These are phyloP conservation scores for Daldinia loculata DNA, from an alignment of 495 filamentous ascomycete species.

Conservation along the genomic window DNA sequence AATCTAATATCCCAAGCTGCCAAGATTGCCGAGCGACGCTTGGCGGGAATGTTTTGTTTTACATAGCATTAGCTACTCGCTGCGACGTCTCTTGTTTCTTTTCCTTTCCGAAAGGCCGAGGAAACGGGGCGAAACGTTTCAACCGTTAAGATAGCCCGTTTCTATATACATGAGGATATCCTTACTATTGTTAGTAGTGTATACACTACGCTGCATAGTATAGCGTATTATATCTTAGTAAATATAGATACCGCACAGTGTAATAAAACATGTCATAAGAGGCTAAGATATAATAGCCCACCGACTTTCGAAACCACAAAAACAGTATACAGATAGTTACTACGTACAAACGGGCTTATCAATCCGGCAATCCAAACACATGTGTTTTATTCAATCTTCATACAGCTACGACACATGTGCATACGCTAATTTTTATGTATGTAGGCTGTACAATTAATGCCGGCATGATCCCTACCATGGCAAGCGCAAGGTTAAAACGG, in stretches of 20 bases:
- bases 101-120: constrained; percentile 9
- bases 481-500: background rate
- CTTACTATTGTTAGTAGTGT: background rate
- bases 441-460: constrained; percentile 26
- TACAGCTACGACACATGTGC: constrained; percentile 8
- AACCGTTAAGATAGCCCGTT: constrained; percentile 15
- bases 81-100: constrained; percentile 4
- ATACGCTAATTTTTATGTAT: constrained; percentile 13
- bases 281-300: background rate
- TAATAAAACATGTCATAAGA: constrained; percentile 16
- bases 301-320: background rate
- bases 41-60: constrained; percentile 26
- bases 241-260: background rate
- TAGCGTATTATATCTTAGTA: no score
- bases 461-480: constrained; percentile 10
- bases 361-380: background rate
- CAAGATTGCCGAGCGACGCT: constrained; percentile 14
- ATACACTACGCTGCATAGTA: no score
- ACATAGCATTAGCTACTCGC: background rate
- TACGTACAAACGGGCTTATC: background rate
- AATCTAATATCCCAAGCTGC: constrained; percentile 9
- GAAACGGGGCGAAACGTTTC: constrained; percentile 30
- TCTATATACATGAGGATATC: background rate
- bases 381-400: background rate
- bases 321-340: background rate